phyloP scores from a whole-genome alignment of 1,284 basidiomycete genomes.

The Sporisorium iseilematis-ciliati region DNA sequence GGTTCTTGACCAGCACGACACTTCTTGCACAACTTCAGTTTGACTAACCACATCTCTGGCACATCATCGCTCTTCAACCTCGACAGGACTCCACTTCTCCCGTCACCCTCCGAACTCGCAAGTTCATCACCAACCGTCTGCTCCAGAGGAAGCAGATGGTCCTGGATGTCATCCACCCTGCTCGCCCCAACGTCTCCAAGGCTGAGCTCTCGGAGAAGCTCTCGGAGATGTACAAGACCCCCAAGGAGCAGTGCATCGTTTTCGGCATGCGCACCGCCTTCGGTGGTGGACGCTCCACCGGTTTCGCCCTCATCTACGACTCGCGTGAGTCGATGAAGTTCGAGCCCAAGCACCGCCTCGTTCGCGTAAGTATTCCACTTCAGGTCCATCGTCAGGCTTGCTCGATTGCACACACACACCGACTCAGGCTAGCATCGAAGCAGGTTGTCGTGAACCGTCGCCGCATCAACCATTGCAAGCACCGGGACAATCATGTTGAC shows the following conservation, averaged over 20 bases:
- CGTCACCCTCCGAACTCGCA: constrained; percentile 96
- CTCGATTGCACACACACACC: not conserved
- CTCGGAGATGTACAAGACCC: constrained; percentile 77
- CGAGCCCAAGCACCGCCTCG: constrained; percentile 94
- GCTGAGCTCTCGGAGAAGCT: constrained; percentile 93
- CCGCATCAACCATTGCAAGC: not conserved
- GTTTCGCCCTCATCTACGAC: constrained; percentile 96
- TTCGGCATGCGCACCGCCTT: constrained; percentile 85
- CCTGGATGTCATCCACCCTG: constrained; percentile 95
- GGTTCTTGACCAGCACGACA: not conserved
- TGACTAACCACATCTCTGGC: constrained; percentile 12
- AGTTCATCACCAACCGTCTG: constrained; percentile 99
- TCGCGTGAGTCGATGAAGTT: constrained; percentile 91
- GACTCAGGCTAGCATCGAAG: not conserved
- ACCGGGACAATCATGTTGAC: not conserved
- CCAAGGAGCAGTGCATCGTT: constrained; percentile 76
- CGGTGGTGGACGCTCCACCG: constrained; percentile 97
- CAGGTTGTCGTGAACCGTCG: not conserved
- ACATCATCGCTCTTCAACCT: not conserved
- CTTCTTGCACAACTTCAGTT: not conserved
- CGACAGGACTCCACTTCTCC: constrained; percentile 82
- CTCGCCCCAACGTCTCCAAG: constrained; percentile 93
- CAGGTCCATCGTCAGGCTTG: not conserved
- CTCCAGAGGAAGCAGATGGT: constrained; percentile 84
- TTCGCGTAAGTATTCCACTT: constrained; percentile 77